Percentiles rank a stretch among this genome's conserved stretches.
Conservation (phyloP, 139 green algal species). For the Choricystis sp. region DNA sequence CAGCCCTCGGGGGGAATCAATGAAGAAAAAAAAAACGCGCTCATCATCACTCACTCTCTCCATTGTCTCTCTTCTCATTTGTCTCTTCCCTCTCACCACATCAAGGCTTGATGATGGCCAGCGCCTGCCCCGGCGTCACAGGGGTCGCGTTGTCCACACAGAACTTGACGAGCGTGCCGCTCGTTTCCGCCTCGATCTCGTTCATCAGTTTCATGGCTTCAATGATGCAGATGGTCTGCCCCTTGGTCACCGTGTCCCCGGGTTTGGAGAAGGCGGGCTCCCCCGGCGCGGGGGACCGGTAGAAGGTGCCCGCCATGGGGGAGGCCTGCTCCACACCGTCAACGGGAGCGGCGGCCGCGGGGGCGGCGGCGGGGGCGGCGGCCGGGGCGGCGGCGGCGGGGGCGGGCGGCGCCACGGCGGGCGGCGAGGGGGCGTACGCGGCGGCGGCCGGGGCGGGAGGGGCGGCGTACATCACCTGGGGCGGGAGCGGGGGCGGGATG, state of each 20-base stretch:
- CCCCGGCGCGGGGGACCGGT: slow-evolving; percentile 65
- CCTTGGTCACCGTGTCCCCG: slow-evolving; percentile 81
- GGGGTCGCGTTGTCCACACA: slow-evolving; percentile 55
- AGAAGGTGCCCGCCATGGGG: slow-evolving; percentile 65
- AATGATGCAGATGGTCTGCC: slow-evolving; percentile 89
- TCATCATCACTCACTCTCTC: no score
- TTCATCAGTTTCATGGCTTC: slow-evolving; percentile 99
- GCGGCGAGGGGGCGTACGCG: slow-evolving; percentile 17
- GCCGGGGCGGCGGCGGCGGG: slow-evolving; percentile 27
- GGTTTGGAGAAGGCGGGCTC: slow-evolving; percentile 81
- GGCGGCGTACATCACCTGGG: slow-evolving; percentile 3
- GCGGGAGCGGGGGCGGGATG: not conserved
- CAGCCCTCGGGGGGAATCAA: no score
- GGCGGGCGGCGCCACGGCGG: slow-evolving; percentile 13
- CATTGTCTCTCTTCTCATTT: no score
- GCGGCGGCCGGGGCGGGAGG: slow-evolving; percentile 5
- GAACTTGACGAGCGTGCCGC: slow-evolving; percentile 62
- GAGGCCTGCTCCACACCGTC: slow-evolving; percentile 28
- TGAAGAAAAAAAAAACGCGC: no score
- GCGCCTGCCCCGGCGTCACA: slow-evolving; percentile 49
- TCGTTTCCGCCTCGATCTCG: slow-evolving; percentile 84
- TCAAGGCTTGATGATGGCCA: slow-evolving; percentile 46
- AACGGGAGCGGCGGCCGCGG: slow-evolving; percentile 23
- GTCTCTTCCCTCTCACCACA: not conserved
- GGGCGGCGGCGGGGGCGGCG: slow-evolving; percentile 28